Percentiles rank a stretch among this genome's conserved stretches.
phyloP scores from a whole-genome alignment of 805 yeast species.

The Kodamaea sagamina region DNA sequence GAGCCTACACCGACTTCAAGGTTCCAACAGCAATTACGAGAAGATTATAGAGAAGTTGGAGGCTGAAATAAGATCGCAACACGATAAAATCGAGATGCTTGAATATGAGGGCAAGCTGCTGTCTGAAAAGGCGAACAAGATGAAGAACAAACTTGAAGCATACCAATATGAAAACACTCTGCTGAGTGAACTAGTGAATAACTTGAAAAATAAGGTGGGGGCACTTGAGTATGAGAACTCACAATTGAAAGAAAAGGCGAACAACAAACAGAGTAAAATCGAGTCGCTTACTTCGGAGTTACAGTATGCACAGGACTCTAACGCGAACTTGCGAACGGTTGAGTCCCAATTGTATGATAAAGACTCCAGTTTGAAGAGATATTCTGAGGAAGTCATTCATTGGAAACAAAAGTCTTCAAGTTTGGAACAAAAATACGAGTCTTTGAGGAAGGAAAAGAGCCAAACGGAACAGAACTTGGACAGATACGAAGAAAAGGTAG shows the following conservation, averaged over 20 bases:
- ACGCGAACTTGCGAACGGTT: neutral
- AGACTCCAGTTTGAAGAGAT: slow-evolving; percentile 1
- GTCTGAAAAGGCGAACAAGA: neutral
- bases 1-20: neutral
- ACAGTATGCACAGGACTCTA: slow-evolving; percentile 8
- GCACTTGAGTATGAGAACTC: neutral
- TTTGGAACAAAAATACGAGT: slow-evolving; percentile 1
- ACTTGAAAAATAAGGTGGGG: slow-evolving; percentile 2
- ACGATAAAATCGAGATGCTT: slow-evolving; percentile 3
- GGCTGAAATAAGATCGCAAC: slow-evolving; percentile 1
- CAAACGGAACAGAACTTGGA: neutral
- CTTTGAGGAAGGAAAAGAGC: neutral
- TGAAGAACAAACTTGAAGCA: neutral
- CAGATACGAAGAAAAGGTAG: neutral
- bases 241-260: neutral
- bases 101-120: neutral
- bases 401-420: neutral
- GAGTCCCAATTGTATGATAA: slow-evolving; percentile 1
- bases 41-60: slow-evolving; percentile 2
- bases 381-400: neutral
- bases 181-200: neutral
- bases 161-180: neutral
- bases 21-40: neutral
- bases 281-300: slow-evolving; percentile 7
- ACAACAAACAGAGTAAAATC: slow-evolving; percentile 3